These are phyloP conservation scores for sunflower (Helianthus annuus) DNA, from an alignment of 129 eudicot genomes.

Conservation along the genomic window HanXRQr2.0-SUNRISE NC_035448.2:138116161-138116660, in stretches of 20 bases:
- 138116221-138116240: no score
- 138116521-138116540: background rate
- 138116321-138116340: no score
- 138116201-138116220: no score
- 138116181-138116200: no score
- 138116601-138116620: slow-evolving; percentile 90
- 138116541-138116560: slow-evolving; percentile 7
- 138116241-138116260: background rate
- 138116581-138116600: slow-evolving; percentile 66
- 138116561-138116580: slow-evolving; percentile 72
- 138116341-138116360: no score
- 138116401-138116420: slow-evolving; percentile 56
- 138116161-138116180: no score
- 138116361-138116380: background rate
- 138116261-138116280: no score
- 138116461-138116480: slow-evolving; percentile 76
- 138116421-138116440: slow-evolving; percentile 67
- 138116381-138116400: slow-evolving; percentile 11
- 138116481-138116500: background rate
- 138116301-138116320: no score
- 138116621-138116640: slow-evolving; percentile 92
- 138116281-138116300: no score
- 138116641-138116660: slow-evolving; percentile 82
- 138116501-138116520: background rate
- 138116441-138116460: slow-evolving; percentile 46